Conservation (phyloP, 2,329 filamentous ascomycete species). For the Harringtonia lauricola region DNA sequence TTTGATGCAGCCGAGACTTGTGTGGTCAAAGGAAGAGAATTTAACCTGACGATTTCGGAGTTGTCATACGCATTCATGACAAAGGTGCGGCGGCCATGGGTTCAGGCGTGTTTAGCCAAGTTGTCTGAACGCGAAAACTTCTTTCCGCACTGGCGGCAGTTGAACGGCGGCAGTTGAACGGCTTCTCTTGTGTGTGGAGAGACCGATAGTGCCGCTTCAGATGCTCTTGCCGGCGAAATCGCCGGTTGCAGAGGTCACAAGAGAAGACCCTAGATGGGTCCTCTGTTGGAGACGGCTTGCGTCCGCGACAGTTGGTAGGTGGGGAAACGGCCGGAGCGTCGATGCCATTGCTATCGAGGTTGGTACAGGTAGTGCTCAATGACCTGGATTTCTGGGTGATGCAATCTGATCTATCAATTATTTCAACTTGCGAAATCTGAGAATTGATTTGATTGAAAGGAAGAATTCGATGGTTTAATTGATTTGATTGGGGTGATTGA, state of each 20-base stretch:
- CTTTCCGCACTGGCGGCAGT: slow-evolving; percentile 97
- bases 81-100: slow-evolving; percentile 80
- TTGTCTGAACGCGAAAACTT: slow-evolving; percentile 98
- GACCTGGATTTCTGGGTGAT: too few relatives aligned
- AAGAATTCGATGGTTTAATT: too few relatives aligned
- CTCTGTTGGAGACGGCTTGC: slow-evolving; percentile 96
- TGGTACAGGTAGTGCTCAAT: too few relatives aligned
- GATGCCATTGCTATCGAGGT: slow-evolving; percentile 18
- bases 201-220: slow-evolving; percentile 98
- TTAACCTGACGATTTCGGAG: slow-evolving; percentile 43
- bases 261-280: slow-evolving; percentile 98
- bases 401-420: too few relatives aligned
- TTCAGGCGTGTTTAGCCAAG: slow-evolving; percentile 88
- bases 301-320: slow-evolving; percentile 79
- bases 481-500: too few relatives aligned
- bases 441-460: too few relatives aligned
- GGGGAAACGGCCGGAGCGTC: slow-evolving; percentile 29
- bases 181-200: slow-evolving; percentile 96
- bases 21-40: too few relatives aligned
- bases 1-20: too few relatives aligned
- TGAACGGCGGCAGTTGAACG: slow-evolving; percentile 94
- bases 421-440: too few relatives aligned
- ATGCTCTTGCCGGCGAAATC: slow-evolving; percentile 96
- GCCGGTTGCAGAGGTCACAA: slow-evolving; percentile 89
- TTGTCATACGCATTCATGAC: slow-evolving; percentile 82